Conservation (phyloP, 352 stramenopile species). For the Pythium guiyangense region DNA sequence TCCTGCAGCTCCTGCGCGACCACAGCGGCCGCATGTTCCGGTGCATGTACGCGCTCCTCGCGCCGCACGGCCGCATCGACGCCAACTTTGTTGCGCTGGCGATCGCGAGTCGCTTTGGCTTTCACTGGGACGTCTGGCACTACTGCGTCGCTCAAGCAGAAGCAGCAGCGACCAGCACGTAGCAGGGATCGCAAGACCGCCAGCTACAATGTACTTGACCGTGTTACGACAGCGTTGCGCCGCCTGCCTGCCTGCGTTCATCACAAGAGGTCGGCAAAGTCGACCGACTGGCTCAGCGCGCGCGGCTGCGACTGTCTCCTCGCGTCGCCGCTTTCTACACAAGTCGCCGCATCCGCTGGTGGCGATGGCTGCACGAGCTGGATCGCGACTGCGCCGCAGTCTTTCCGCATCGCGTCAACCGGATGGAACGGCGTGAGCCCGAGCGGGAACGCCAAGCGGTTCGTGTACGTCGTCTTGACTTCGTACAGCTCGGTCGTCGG, state of each 20-base stretch:
- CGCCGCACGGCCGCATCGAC: no score
- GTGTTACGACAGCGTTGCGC: neutral
- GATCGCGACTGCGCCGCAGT: conserved; percentile 37
- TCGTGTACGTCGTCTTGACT: conserved; percentile 55
- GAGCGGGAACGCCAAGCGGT: no score
- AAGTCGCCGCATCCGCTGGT: no score
- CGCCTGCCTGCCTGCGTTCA: neutral
- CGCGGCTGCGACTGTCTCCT: no score
- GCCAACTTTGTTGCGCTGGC: no score
- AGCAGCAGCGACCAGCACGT: no score
- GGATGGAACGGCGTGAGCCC: conserved; percentile 47
- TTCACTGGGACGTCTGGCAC: no score
- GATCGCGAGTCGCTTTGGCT: no score
- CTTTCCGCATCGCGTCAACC: conserved; percentile 41
- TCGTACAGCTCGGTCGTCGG: conserved; percentile 57
- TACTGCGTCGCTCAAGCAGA: neutral
- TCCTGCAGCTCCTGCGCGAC: conserved; percentile 12
- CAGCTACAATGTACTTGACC: neutral
- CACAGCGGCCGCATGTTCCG: conserved; percentile 15
- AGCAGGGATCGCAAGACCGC: neutral
- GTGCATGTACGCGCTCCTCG: conserved; percentile 12
- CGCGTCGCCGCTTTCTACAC: no score
- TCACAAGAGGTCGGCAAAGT: neutral
- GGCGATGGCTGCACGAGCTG: conserved; percentile 16
- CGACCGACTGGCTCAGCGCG: neutral